Conservation (phyloP, 2,329 filamentous ascomycete genomes). For the Scleromitrula shiraiana region DNA sequence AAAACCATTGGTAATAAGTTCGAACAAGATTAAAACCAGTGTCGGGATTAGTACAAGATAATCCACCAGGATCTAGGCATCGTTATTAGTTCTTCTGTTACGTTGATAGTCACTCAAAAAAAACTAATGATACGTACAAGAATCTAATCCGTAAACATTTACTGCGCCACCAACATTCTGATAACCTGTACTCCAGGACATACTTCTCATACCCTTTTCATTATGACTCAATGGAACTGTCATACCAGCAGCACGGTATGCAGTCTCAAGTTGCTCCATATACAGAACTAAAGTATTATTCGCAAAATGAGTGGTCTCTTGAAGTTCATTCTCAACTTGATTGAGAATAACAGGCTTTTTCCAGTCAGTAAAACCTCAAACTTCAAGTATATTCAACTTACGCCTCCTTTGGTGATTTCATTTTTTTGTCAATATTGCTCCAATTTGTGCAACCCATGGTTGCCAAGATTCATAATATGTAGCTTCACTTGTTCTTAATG, state of each 20-base stretch:
- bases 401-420: conserved; percentile 41
- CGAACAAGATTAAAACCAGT: conserved; percentile 42
- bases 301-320: conserved; percentile 36
- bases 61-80: conserved; percentile 34
- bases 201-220: conserved; percentile 40
- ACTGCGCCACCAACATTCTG: conserved; percentile 47
- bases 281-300: conserved; percentile 41
- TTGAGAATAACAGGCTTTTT: conserved; percentile 39
- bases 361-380: conserved; percentile 34
- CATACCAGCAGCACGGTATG: conserved; percentile 39
- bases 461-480: conserved; percentile 39
- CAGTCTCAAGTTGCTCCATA: conserved; percentile 43
- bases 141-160: conserved; percentile 41
- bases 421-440: conserved; percentile 41
- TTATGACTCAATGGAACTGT: conserved; percentile 43
- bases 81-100: neutral
- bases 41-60: conserved; percentile 42
- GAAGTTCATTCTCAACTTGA: conserved; percentile 47
- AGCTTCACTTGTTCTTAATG: conserved; percentile 35
- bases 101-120: too few relatives aligned
- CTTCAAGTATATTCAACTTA: conserved; percentile 24
- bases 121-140: conserved; percentile 20
- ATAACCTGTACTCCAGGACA: conserved; percentile 48
- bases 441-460: conserved; percentile 39
- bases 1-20: conserved; percentile 50